These are phyloP conservation scores for Zizania latifolia DNA, from an alignment of 176 grass and related monocot genomes.

Conservation along the genomic window DNA sequence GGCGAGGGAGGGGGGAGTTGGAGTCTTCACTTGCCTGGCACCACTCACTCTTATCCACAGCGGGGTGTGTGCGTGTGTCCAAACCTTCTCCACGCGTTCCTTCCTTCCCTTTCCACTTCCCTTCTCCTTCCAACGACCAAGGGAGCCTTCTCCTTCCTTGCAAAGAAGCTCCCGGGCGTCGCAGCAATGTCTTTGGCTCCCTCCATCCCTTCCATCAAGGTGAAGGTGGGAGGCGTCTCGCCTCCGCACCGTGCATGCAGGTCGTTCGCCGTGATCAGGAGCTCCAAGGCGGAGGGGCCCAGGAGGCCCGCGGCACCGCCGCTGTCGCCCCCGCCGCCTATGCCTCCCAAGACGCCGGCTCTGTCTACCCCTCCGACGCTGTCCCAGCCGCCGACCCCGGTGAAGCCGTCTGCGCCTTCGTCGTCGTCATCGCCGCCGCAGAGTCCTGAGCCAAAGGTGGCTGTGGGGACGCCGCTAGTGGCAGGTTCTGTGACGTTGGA, in stretches of 20 bases:
- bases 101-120: not conserved
- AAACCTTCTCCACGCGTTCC: conserved; percentile 34
- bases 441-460: conserved; percentile 26
- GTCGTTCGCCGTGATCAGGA: conserved; percentile 48
- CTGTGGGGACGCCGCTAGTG: not conserved
- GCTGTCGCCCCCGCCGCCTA: conserved; percentile 55
- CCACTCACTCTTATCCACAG: conserved; percentile 58
- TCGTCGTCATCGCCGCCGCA: conserved; percentile 16
- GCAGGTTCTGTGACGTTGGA: conserved; percentile 69
- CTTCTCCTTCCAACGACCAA: not conserved
- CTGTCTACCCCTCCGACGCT: conserved; percentile 48
- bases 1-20: not conserved
- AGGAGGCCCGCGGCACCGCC: conserved; percentile 76
- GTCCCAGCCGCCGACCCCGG: conserved; percentile 48
- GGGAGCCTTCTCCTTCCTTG: not conserved
- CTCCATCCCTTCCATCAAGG: conserved; percentile 82
- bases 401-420: conserved; percentile 24
- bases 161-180: not conserved
- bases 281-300: conserved; percentile 84
- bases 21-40: conserved; percentile 22
- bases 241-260: conserved; percentile 27
- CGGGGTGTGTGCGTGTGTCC: conserved; percentile 26
- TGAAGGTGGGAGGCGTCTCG: conserved; percentile 51
- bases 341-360: conserved; percentile 39
- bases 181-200: conserved; percentile 72